These are phyloP conservation scores for Hymenoscyphus albidus DNA, from an alignment of 2,329 filamentous ascomycete genomes.

Conservation along the genomic window DNA sequence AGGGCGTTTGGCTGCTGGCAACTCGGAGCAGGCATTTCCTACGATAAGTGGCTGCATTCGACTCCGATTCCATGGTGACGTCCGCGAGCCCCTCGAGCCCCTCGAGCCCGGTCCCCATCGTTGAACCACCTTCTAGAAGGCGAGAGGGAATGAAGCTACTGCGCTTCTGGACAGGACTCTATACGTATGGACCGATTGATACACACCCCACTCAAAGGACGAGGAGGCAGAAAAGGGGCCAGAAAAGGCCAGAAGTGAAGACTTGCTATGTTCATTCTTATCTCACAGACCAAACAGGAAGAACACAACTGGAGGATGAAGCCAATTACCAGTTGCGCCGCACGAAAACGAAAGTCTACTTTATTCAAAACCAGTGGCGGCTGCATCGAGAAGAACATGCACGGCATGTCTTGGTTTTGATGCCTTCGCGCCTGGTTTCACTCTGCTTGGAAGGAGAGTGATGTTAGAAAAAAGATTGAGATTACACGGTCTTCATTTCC, in stretches of 20 bases:
- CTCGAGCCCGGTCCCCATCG: background rate
- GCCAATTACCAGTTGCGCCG: background rate
- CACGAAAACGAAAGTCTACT: background rate
- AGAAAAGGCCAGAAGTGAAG: background rate
- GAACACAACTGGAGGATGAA: background rate
- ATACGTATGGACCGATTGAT: background rate
- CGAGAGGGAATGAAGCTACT: background rate
- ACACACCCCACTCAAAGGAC: background rate
- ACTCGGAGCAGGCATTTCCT: background rate
- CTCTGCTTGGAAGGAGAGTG: background rate
- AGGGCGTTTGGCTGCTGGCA: background rate
- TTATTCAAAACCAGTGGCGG: slow-evolving; percentile 1
- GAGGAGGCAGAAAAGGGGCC: too few relatives aligned
- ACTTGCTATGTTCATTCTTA: background rate
- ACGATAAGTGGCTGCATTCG: background rate
- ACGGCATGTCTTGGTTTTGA: background rate
- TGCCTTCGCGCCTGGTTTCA: background rate
- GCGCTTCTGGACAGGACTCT: background rate
- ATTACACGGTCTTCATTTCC: background rate
- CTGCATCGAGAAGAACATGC: background rate
- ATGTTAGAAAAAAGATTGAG: background rate
- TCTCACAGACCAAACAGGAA: background rate
- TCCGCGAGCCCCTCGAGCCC: background rate
- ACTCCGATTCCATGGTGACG: background rate
- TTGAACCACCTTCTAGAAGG: background rate